A percentile compares a stretch with the other conserved stretches of the same genome.
Evolutionary conservation across 306 rosid species (phyloP).

Genomic region (Fagus sylvatica): DNA sequence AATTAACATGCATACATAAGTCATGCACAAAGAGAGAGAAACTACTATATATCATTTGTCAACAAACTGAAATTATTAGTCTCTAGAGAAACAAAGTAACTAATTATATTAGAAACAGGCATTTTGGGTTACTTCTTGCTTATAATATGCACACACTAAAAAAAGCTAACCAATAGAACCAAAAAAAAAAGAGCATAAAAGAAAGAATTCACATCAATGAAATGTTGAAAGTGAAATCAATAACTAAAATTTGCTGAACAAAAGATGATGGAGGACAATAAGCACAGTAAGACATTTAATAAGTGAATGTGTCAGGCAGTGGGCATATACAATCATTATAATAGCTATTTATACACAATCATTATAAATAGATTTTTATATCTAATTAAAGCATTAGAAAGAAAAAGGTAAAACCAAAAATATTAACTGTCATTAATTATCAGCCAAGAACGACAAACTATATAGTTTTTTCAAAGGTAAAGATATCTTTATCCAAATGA

Average conservation of each 20-base stretch:
- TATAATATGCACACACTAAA: background rate
- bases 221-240: background rate
- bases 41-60: background rate
- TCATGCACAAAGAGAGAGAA: slow-evolving; percentile 14
- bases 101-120: background rate
- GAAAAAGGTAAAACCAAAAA: background rate
- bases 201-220: background rate
- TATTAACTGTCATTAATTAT: background rate
- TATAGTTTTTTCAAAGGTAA: too few relatives aligned
- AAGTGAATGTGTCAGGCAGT: too few relatives aligned
- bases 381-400: too few relatives aligned
- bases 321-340: too few relatives aligned
- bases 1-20: slow-evolving; percentile 25
- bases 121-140: background rate
- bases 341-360: too few relatives aligned
- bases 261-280: too few relatives aligned
- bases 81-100: background rate
- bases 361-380: background rate
- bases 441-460: background rate
- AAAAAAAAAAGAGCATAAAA: background rate
- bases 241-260: too few relatives aligned
- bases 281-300: too few relatives aligned
- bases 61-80: background rate
- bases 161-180: background rate
- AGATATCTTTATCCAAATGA: too few relatives aligned